Evolutionary conservation across 345 rosid species (phyloP).

Genomic region (Acer yangbiense): DNA sequence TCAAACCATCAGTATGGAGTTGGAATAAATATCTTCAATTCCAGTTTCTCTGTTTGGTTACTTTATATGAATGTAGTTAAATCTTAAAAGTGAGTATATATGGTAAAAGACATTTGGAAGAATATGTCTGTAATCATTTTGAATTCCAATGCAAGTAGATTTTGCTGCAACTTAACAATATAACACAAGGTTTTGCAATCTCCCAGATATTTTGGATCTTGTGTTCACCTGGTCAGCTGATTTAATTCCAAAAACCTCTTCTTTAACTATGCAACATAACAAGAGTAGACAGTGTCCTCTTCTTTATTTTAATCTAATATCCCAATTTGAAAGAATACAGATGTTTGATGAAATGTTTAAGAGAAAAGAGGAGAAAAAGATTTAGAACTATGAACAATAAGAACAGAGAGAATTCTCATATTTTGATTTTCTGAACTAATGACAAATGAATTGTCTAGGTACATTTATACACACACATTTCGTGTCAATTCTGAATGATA

Average conservation of each 20-base stretch:
- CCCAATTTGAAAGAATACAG: no score
- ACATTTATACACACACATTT: no score
- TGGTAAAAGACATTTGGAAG: neutral
- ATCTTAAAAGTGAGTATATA: neutral
- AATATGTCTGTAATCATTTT: neutral
- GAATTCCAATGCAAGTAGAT: neutral
- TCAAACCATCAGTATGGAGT: neutral
- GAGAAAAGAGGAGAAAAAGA: no score
- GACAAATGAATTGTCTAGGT: no score
- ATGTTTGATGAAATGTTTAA: no score
- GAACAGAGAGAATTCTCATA: no score
- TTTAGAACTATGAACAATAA: no score
- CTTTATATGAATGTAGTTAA: no score
- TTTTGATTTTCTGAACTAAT: no score
- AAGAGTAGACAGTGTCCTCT: neutral
- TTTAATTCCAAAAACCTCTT: neutral
- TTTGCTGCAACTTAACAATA: neutral
- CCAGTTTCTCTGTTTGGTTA: neutral
- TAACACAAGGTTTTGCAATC: neutral
- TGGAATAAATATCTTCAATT: no score
- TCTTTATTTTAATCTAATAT: neutral
- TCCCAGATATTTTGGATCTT: neutral
- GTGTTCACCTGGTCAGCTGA: neutral
- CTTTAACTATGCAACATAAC: neutral
- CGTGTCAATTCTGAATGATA: no score